Conservation (phyloP, 192 early-diverging fungal species). For the Glomus cerebriforme region DNA sequence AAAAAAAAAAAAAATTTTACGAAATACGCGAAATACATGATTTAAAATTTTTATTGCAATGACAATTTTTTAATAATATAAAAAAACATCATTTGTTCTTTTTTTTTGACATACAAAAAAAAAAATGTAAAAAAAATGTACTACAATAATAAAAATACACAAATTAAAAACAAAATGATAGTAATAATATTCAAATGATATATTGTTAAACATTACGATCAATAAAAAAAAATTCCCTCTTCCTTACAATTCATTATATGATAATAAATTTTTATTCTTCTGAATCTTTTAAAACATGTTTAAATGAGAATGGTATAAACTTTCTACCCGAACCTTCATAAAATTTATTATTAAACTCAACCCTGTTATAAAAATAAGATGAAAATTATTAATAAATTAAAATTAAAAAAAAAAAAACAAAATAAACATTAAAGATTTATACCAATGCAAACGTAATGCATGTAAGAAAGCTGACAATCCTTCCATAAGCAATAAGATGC, state of each 20-base stretch:
- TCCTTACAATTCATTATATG: neutral
- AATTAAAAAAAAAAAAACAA: slow-evolving; percentile 48
- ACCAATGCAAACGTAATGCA: slow-evolving; percentile 94
- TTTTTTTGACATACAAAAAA: no score
- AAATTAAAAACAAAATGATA: neutral
- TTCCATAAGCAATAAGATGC: slow-evolving; percentile 88
- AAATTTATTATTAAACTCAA: slow-evolving; percentile 99
- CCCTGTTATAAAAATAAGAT: slow-evolving; percentile 87
- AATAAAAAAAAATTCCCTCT: no score
- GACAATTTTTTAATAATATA: no score
- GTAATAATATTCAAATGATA: neutral
- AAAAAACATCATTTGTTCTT: no score
- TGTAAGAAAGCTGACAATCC: slow-evolving; percentile 94
- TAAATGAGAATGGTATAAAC: slow-evolving; percentile 93
- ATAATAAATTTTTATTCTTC: slow-evolving; percentile 19
- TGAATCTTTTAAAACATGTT: slow-evolving; percentile 38
- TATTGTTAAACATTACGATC: no score
- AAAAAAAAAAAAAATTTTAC: no score
- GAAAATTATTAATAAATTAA: neutral
- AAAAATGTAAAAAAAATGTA: no score
- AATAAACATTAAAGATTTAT: neutral
- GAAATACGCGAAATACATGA: no score
- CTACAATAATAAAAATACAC: neutral
- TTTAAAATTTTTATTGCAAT: no score
- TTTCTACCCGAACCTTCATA: slow-evolving; percentile 88